Conservation (phyloP, 495 filamentous ascomycete genomes). For the Copromyces sp. region DNA sequence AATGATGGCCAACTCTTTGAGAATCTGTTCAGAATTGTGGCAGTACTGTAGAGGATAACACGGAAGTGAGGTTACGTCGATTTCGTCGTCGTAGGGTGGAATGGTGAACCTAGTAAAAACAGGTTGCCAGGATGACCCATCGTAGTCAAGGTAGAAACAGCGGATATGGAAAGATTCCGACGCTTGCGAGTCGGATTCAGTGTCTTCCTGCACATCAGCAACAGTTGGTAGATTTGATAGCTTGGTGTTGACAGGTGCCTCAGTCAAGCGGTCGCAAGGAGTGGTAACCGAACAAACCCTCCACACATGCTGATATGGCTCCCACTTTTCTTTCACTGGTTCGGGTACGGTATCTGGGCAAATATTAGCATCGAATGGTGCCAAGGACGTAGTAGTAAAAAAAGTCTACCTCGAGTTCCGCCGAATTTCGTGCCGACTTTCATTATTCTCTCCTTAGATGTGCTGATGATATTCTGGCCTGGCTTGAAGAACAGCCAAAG, state of each 20-base stretch:
- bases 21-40: neutral
- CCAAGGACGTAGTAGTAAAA: too few relatives aligned
- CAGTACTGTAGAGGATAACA: neutral
- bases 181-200: neutral
- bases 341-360: too few relatives aligned
- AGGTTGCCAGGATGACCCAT: neutral
- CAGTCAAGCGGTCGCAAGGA: too few relatives aligned
- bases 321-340: too few relatives aligned
- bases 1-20: neutral
- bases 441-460: neutral
- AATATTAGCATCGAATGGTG: too few relatives aligned
- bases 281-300: too few relatives aligned
- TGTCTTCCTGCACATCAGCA: neutral
- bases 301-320: too few relatives aligned
- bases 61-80: neutral
- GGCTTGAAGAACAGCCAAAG: constrained; percentile 30
- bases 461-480: constrained; percentile 10
- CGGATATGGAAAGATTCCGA: neutral
- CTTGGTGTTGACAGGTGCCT: too few relatives aligned
- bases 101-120: neutral
- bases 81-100: neutral
- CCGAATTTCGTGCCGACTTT: too few relatives aligned
- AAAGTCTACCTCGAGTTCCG: too few relatives aligned
- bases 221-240: too few relatives aligned
- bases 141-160: neutral